These are phyloP conservation scores for Fraxinus anomala DNA, from an alignment of 257 asterid genomes.

Conservation along the genomic window DNA sequence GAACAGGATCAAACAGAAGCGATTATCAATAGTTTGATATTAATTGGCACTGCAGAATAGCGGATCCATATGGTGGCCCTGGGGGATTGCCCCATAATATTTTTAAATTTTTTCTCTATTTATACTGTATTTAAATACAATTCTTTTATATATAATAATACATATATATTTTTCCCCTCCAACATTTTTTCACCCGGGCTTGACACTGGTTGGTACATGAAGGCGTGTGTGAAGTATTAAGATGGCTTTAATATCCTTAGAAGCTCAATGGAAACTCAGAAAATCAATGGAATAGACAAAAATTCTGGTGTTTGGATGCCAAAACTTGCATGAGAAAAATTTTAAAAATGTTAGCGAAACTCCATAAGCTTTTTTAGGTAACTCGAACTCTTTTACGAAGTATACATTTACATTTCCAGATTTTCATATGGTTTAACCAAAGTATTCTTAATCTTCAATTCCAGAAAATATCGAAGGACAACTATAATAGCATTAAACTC, in stretches of 20 bases:
- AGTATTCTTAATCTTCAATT: background rate
- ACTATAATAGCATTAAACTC: background rate
- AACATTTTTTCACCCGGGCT: no score
- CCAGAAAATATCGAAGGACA: background rate
- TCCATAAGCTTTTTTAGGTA: background rate
- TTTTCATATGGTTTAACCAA: background rate
- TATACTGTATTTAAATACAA: no score
- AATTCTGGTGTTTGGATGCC: no score
- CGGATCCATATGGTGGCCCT: no score
- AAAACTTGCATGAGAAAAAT: no score
- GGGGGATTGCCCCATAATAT: no score
- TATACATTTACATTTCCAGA: background rate
- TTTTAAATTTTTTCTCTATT: no score
- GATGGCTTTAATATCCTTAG: background rate
- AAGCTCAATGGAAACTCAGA: no score
- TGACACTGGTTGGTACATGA: background rate
- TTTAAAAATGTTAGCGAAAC: background rate
- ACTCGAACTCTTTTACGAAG: background rate
- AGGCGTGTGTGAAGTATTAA: background rate
- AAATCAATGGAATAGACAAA: no score
- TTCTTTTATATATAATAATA: no score
- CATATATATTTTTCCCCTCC: no score
- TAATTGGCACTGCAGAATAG: background rate
- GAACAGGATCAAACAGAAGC: background rate
- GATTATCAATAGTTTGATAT: background rate